A percentile compares a stretch with the other conserved stretches of the same genome.
Evolutionary conservation across 371 early-diverging fungal genomes (phyloP).

Genomic region (Syncephalis plumigaleata): DNA sequence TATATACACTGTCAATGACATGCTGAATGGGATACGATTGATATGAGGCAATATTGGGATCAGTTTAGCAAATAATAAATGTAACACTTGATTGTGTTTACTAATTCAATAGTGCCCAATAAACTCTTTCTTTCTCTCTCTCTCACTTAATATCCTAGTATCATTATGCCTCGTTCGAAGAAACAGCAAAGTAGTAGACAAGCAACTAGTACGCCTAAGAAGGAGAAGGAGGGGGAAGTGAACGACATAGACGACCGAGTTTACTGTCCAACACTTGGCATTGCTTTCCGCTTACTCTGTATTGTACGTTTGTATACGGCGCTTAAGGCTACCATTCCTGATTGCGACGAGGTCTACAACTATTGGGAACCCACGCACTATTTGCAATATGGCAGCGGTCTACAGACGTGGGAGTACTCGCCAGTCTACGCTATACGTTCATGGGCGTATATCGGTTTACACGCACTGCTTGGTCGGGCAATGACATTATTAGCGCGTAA

Average conservation of each 20-base stretch:
- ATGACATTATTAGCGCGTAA: slow-evolving; percentile 24
- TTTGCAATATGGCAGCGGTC: slow-evolving; percentile 61
- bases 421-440: slow-evolving; percentile 75
- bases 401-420: slow-evolving; percentile 95
- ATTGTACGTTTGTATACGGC: neutral
- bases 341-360: slow-evolving; percentile 93
- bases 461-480: slow-evolving; percentile 25
- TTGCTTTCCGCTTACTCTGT: neutral
- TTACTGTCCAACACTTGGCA: neutral
- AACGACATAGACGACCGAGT: too few relatives aligned
- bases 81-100: too few relatives aligned
- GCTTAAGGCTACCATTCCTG: slow-evolving; percentile 12
- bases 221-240: too few relatives aligned
- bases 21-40: too few relatives aligned
- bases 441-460: slow-evolving; percentile 60
- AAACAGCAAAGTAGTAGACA: too few relatives aligned
- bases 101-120: too few relatives aligned
- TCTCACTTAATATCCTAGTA: too few relatives aligned
- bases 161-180: neutral
- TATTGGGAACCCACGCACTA: slow-evolving; percentile 93
- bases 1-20: too few relatives aligned
- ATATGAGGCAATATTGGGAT: too few relatives aligned
- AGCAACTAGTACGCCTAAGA: too few relatives aligned
- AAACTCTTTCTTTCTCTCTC: too few relatives aligned
- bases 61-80: too few relatives aligned